Evolutionary conservation across 768 basidiomycete genomes (phyloP), one percentile per base, ranked within the genome.

Genomic region (Boletus reticuloceps): DNA sequence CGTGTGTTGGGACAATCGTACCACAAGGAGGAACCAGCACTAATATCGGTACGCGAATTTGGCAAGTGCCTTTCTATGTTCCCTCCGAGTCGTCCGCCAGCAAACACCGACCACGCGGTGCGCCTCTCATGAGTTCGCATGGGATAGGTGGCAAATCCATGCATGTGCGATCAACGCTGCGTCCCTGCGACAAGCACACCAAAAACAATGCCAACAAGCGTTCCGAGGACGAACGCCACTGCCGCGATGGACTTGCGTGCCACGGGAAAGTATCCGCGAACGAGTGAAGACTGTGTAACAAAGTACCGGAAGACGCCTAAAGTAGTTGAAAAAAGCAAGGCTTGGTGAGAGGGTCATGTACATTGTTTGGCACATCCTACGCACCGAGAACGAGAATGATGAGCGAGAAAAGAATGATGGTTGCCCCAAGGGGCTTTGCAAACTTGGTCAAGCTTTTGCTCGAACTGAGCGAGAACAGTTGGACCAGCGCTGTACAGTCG

Each of bases 251-350:
- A 73, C 17, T 77, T 44, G 10, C 82, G 72, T n/a, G 82, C 79
- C n/a, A 77, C 75, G 4, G 83, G 82, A 59, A 83, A 85, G 44
- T 74, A 61, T 10, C 82, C 81, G 38, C 75, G 73, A 2, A 75
- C 71, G 51, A 85, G 73, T 8, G 79, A 77, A 1, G 66, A 62
- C 61, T 85, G 84, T 5, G 83, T 74, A 1, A 67, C 62, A 63
- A 84, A 85, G 62, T 81, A 85, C n/a, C 84, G 75, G 12, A 63
- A 50, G 14, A 79, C 63, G 16, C 82, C 84, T 85, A 6, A 9
- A 16, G 14, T 10, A 16, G 25, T 14, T 9, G 11, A 34, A 16
- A n/a, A 16, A 38, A 40, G 13, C 50, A 50, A 13, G 13, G 25
- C 27, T 9, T 17, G n/a, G 32, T 43, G 50, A 47, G 48, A n/a